These are phyloP conservation scores for Nematocida ironsii DNA, from an alignment of 371 early-diverging fungal species.

Conservation along the genomic window DNA sequence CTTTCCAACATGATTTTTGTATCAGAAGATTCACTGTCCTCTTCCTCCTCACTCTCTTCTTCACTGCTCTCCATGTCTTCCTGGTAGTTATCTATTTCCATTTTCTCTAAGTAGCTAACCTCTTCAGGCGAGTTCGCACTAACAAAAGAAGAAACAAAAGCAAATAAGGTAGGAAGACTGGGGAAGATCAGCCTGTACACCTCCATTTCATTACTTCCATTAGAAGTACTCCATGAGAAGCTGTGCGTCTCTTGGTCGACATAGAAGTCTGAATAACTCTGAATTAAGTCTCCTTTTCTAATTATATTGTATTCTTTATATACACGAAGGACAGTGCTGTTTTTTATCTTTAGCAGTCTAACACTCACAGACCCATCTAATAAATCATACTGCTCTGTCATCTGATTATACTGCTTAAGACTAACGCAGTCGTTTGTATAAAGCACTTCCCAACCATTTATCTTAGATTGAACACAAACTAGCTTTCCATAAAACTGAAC, in stretches of 20 bases:
- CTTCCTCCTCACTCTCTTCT: conserved; percentile 3
- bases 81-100: conserved; percentile 63
- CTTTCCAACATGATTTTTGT: neutral
- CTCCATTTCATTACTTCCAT: conserved; percentile 37
- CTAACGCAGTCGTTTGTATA: conserved; percentile 20
- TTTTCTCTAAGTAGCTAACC: conserved; percentile 52
- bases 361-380: conserved; percentile 15
- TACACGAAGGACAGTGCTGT: conserved; percentile 58
- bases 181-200: conserved; percentile 66
- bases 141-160: conserved; percentile 67
- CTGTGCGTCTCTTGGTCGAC: conserved; percentile 67
- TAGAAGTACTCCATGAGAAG: conserved; percentile 69
- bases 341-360: conserved; percentile 10
- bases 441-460: conserved; percentile 32
- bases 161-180: conserved; percentile 60
- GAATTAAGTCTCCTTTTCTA: conserved; percentile 67
- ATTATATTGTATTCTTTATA: conserved; percentile 62
- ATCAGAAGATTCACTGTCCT: conserved; percentile 26
- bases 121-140: conserved; percentile 44
- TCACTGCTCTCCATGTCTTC: conserved; percentile 50
- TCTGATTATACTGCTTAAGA: conserved; percentile 7
- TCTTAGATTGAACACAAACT: conserved; percentile 1
- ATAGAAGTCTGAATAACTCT: conserved; percentile 67
- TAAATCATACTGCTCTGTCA: conserved; percentile 6
- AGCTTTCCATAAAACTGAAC: conserved; percentile 51